These are phyloP conservation scores for Phialophora chinensis DNA, from an alignment of 2,329 filamentous ascomycete genomes.

Conservation along the genomic window DNA sequence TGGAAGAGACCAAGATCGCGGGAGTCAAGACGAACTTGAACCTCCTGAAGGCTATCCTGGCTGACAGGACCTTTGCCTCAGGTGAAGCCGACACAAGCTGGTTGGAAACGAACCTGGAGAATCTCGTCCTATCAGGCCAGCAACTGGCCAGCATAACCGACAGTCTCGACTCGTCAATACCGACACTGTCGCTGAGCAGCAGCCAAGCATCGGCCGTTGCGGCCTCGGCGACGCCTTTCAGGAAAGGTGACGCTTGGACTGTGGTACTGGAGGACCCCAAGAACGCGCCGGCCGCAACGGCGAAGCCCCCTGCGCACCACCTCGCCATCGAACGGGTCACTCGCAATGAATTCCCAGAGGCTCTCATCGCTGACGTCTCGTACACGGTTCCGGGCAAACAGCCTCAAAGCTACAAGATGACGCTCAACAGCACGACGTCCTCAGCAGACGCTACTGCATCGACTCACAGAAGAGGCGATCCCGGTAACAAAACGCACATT, in stretches of 20 bases:
- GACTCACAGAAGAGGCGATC: conserved; percentile 58
- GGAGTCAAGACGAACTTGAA: conserved; percentile 66
- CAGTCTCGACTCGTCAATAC: conserved; percentile 8
- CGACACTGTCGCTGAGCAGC: conserved; percentile 14
- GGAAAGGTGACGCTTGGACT: conserved; percentile 65
- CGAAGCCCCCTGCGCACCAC: conserved; percentile 52
- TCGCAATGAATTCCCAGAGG: conserved; percentile 65
- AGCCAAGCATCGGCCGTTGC: conserved; percentile 29
- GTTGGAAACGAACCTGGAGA: conserved; percentile 59
- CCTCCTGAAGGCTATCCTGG: conserved; percentile 61
- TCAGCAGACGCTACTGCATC: conserved; percentile 46
- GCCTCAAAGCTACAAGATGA: conserved; percentile 52
- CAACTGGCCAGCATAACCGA: conserved; percentile 29
- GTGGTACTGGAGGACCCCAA: conserved; percentile 52
- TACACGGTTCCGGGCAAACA: conserved; percentile 51
- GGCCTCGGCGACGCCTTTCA: conserved; percentile 55
- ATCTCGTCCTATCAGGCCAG: conserved; percentile 48
- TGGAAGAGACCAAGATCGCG: conserved; percentile 61
- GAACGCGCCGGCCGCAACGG: conserved; percentile 18
- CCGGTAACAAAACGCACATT: conserved; percentile 58
- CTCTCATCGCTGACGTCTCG: conserved; percentile 60
- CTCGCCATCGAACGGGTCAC: conserved; percentile 61
- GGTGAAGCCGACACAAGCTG: conserved; percentile 62
- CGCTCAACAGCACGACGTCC: conserved; percentile 53
- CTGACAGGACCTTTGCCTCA: conserved; percentile 56